These are phyloP conservation scores for Talaromyces sp. DNA, from an alignment of 2,329 filamentous ascomycete genomes.

Conservation along the genomic window DNA sequence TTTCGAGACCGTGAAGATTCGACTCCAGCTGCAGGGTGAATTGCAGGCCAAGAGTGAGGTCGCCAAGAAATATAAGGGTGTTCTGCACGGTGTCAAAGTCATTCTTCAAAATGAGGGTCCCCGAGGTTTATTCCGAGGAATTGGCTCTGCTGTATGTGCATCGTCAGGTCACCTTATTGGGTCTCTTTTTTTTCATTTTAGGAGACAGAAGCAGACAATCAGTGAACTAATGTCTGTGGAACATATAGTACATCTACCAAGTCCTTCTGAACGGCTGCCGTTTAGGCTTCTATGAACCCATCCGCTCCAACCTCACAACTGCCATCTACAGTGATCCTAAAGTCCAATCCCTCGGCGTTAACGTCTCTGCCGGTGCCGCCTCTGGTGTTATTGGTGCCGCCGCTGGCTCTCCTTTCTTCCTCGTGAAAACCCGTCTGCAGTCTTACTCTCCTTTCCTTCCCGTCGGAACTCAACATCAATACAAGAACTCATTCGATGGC, in stretches of 20 bases:
- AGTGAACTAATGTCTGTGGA: background rate
- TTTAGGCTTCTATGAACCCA: constrained; percentile 94
- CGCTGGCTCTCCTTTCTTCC: constrained; percentile 94
- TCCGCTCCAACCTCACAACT: constrained; percentile 71
- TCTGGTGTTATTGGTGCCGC: constrained; percentile 90
- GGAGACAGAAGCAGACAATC: no score
- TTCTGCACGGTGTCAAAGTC: constrained; percentile 85
- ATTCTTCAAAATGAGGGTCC: constrained; percentile 90
- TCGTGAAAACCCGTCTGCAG: constrained; percentile 94
- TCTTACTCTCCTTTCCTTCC: constrained; percentile 90
- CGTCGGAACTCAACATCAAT: constrained; percentile 94
- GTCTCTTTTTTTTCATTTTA: background rate
- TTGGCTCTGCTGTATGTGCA: constrained; percentile 72
- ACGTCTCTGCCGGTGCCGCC: constrained; percentile 87
- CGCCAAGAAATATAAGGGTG: constrained; percentile 85
- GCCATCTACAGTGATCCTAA: constrained; percentile 71
- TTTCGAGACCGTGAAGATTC: constrained; percentile 98
- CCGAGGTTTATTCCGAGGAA: constrained; percentile 80
- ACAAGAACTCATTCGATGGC: constrained; percentile 83
- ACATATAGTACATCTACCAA: constrained; percentile 79
- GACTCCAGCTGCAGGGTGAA: constrained; percentile 95
- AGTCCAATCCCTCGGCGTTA: constrained; percentile 84
- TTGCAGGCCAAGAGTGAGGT: constrained; percentile 84
- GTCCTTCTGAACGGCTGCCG: constrained; percentile 95
- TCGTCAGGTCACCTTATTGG: background rate